phyloP scores from a whole-genome alignment of 768 basidiomycete genomes.

The Lenzites betulinus region DNA sequence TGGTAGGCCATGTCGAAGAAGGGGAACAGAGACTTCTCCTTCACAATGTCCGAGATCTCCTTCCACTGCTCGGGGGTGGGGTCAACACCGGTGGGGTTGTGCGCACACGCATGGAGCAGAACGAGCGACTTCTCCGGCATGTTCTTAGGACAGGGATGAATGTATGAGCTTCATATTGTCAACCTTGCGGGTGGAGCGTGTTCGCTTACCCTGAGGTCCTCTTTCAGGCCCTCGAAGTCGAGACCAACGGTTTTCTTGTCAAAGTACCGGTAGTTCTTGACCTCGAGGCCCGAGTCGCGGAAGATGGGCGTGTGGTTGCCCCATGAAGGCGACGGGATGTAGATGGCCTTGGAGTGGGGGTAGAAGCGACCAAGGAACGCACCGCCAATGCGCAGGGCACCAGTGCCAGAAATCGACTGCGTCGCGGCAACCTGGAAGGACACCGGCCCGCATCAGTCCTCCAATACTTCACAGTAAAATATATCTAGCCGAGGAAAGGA shows the following conservation, averaged over 20 bases:
- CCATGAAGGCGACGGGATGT: constrained; percentile 94
- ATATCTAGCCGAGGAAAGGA: not conserved
- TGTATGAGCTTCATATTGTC: constrained; percentile 1
- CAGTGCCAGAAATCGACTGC: constrained; percentile 97
- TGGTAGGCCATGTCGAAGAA: constrained; percentile 99
- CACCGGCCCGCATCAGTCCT: constrained; percentile 4
- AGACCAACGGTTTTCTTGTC: constrained; percentile 90
- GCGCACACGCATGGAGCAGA: constrained; percentile 94
- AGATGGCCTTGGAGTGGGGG: constrained; percentile 83
- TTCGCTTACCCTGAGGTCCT: constrained; percentile 71
- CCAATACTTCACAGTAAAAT: not conserved
- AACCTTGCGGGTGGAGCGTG: not conserved
- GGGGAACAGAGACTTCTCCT: constrained; percentile 90
- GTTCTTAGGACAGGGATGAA: constrained; percentile 42
- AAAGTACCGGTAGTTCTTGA: constrained; percentile 91
- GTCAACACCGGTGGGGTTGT: constrained; percentile 99
- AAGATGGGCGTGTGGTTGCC: constrained; percentile 95
- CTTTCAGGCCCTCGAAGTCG: constrained; percentile 88
- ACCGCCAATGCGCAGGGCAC: constrained; percentile 93
- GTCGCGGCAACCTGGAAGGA: constrained; percentile 73
- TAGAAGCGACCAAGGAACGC: constrained; percentile 91
- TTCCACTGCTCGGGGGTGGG: constrained; percentile 93
- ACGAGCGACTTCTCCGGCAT: constrained; percentile 83
- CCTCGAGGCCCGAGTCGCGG: constrained; percentile 92
- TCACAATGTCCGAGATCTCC: constrained; percentile 82